phyloP scores from a whole-genome alignment of 768 basidiomycete species.

The Clavaria fumosa region DNA sequence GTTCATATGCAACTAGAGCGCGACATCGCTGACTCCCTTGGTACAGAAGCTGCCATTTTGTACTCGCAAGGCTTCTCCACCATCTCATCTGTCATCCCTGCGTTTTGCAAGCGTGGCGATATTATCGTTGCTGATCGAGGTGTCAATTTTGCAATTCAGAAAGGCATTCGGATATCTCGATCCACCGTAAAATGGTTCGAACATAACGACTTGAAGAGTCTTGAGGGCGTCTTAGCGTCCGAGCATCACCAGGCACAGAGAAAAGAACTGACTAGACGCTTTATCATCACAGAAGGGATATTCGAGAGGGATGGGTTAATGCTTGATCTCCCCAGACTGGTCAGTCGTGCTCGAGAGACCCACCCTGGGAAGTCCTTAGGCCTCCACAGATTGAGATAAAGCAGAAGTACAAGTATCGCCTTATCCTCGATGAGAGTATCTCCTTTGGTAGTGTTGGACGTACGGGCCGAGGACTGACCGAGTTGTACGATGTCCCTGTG shows the following conservation, averaged over 20 bases:
- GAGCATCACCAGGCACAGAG: no score
- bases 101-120: conserved; percentile 95
- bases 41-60: conserved; percentile 76
- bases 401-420: conserved; percentile 86
- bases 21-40: conserved; percentile 82
- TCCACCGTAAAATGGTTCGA: conserved; percentile 91
- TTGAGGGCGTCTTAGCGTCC: conserved; percentile 74
- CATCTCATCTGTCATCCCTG: conserved; percentile 86
- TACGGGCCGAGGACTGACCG: conserved; percentile 89
- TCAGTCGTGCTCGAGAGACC: conserved; percentile 24
- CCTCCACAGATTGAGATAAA: conserved; percentile 74
- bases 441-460: conserved; percentile 89
- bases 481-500: conserved; percentile 87
- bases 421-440: conserved; percentile 86
- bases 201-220: conserved; percentile 83
- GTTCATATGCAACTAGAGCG: conserved; percentile 84
- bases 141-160: conserved; percentile 92
- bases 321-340: conserved; percentile 83
- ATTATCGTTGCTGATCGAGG: conserved; percentile 96
- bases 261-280: conserved; percentile 87
- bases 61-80: conserved; percentile 92
- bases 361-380: not conserved
- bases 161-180: conserved; percentile 87
- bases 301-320: conserved; percentile 92
- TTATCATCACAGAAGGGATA: conserved; percentile 94